phyloP scores from a whole-genome alignment of 2,329 filamentous ascomycete genomes.

The Fusarium temperatum region DNA sequence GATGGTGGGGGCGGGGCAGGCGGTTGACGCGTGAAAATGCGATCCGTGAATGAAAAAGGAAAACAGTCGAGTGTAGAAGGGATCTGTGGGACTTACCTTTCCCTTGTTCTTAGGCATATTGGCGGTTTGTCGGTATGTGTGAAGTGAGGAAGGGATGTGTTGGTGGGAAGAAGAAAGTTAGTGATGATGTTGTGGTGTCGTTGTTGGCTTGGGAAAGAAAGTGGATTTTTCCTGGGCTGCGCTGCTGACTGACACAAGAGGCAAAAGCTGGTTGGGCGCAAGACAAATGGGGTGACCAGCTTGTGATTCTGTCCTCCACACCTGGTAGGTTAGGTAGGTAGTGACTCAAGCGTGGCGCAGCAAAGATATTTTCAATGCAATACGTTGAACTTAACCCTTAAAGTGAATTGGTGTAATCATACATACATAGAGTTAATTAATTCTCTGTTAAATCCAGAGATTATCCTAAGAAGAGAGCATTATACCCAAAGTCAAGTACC shows the following conservation, averaged over 20 bases:
- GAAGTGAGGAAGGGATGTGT: slow-evolving; percentile 6
- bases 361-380: background rate
- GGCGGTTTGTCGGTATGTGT: slow-evolving; percentile 26
- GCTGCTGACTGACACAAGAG: slow-evolving; percentile 29
- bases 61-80: background rate
- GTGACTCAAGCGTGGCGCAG: slow-evolving; percentile 30
- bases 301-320: slow-evolving; percentile 15
- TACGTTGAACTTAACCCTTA: background rate
- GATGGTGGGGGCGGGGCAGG: slow-evolving; percentile 46
- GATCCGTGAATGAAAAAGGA: background rate
- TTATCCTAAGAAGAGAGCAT: background rate
- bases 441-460: background rate
- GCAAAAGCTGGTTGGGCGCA: slow-evolving; percentile 15
- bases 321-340: too few species aligned
- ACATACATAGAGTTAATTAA: background rate
- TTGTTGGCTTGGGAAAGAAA: slow-evolving; percentile 35
- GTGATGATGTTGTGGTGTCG: slow-evolving; percentile 40
- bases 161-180: slow-evolving; percentile 19
- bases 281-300: slow-evolving; percentile 11
- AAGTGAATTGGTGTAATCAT: background rate
- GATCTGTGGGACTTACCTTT: slow-evolving; percentile 72
- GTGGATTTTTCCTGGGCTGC: slow-evolving; percentile 39
- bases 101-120: slow-evolving; percentile 99
- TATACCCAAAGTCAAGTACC: background rate
- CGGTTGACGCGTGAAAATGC: slow-evolving; percentile 24